Conservation (phyloP, 306 rosid species). For the Cicer cuneatum region DNA sequence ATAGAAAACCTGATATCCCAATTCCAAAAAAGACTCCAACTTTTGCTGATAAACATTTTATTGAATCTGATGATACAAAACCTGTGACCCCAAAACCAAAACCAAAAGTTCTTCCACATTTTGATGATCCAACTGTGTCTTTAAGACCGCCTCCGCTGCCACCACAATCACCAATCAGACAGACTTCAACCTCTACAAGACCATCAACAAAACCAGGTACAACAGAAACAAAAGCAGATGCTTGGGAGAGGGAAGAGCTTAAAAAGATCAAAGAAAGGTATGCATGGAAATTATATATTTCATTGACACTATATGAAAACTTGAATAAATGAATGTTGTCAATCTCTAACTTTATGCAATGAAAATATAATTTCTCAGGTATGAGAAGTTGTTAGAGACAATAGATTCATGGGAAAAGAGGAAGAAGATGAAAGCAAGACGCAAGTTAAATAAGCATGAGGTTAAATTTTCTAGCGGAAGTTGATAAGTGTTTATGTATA, state of each 20-base stretch:
- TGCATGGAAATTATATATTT: background rate
- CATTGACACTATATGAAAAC: background rate
- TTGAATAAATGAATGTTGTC: background rate
- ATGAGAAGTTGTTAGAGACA: slow-evolving; percentile 53
- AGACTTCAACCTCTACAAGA: slow-evolving; percentile 15
- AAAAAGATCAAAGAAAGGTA: slow-evolving; percentile 68
- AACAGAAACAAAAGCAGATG: slow-evolving; percentile 56
- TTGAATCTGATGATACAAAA: slow-evolving; percentile 25
- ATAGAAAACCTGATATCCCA: slow-evolving; percentile 44
- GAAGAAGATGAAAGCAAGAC: slow-evolving; percentile 63
- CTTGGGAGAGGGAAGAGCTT: slow-evolving; percentile 72
- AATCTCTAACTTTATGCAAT: slow-evolving; percentile 3
- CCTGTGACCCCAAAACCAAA: slow-evolving; percentile 43
- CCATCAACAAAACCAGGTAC: slow-evolving; percentile 31
- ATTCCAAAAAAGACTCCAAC: slow-evolving; percentile 20
- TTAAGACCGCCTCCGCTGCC: slow-evolving; percentile 34
- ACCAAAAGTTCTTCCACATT: slow-evolving; percentile 14
- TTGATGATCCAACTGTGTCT: slow-evolving; percentile 37
- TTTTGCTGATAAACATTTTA: slow-evolving; percentile 40
- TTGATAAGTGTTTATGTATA: background rate
- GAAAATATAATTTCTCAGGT: slow-evolving; percentile 53
- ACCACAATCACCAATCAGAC: background rate
- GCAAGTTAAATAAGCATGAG: slow-evolving; percentile 52
- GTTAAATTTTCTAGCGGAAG: slow-evolving; percentile 52
- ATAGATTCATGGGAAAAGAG: slow-evolving; percentile 76